phyloP scores from a whole-genome alignment of 1,284 basidiomycete species.

The Clitocybe nebularis region DNA sequence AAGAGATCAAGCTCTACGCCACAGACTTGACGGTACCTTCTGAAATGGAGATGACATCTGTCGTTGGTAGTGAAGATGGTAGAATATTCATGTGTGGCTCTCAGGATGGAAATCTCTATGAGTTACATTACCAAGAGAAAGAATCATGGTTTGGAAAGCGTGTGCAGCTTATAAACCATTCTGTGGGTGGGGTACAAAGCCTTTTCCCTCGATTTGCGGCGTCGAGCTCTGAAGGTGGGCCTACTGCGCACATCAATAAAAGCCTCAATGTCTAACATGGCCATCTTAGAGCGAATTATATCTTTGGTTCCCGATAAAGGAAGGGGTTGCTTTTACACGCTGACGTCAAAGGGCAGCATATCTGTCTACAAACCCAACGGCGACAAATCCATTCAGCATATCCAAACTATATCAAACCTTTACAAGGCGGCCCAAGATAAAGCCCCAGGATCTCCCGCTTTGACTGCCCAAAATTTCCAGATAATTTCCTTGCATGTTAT shows the following conservation, averaged over 20 bases:
- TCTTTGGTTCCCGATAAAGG: conserved; percentile 62
- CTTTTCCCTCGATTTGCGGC: conserved; percentile 64
- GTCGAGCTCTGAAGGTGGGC: conserved; percentile 58
- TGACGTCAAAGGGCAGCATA: conserved; percentile 68
- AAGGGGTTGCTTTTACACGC: conserved; percentile 71
- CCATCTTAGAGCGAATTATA: conserved; percentile 59
- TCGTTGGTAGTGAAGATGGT: conserved; percentile 77
- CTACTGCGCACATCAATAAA: too few species aligned
- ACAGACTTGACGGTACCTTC: conserved; percentile 82
- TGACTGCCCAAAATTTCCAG: conserved; percentile 65
- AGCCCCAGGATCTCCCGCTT: conserved; percentile 65
- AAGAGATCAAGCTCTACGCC: conserved; percentile 85
- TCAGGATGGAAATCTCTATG: conserved; percentile 88
- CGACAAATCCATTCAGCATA: conserved; percentile 61
- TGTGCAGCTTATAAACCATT: conserved; percentile 80
- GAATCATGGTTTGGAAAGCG: conserved; percentile 93
- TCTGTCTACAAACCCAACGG: conserved; percentile 60
- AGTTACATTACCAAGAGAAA: conserved; percentile 88
- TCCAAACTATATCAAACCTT: conserved; percentile 65
- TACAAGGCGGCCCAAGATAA: conserved; percentile 73
- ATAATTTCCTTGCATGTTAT: conserved; percentile 66
- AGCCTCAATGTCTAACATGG: conserved; percentile 14
- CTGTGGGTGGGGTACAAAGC: conserved; percentile 70
- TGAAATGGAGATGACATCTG: conserved; percentile 81
- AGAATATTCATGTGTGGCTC: conserved; percentile 89